Evolutionary conservation across 345 rosid species (phyloP), one percentile per base, ranked within the genome.

Genomic region (Gossypium rotundifolium): DNA sequence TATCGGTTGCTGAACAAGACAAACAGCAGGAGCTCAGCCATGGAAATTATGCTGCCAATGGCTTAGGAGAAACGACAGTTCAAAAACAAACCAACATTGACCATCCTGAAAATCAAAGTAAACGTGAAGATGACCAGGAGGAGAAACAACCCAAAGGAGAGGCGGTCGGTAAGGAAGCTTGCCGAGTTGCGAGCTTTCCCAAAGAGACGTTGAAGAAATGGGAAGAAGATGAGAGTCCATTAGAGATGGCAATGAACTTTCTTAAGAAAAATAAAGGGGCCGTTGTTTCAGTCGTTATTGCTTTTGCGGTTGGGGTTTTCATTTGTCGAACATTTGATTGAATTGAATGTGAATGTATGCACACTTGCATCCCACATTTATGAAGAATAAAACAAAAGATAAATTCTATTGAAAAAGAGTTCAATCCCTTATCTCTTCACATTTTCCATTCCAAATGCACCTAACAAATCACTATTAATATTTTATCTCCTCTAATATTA

Each of bases 191-290:
- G 2, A 9, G 44, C 54, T 68, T 68, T 66, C 54, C 71, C 7
- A 7, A 66, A 45, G 54, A 66, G n/a, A 45, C 9, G 7, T 23
- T 66, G 17, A 46, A 13, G 54, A 66, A 66, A 9, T 46, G 71
- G 71, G 71, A 66, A 66, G 38, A 48, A 29, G 42, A 7, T 0
- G 71, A 66, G 11, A 54, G 40, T 69, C 60, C 73, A 55, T 33
- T 54, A 9, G 74, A 71, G 52, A 38, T 40, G 74, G 51, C 74
- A 7, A 71, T 71, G 49, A 71, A 71, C 33, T 71, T 71, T 55
- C 62, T 71, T 3, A 71, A 38, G 49, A 18, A 55, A 20, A 54
- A 71, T 40, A 38, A 71, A 20, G 74, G 63, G 74, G 18, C 14
- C 1, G 51, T 55, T 71, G 29, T 54, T 33, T 33, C 63, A 0